Conservation (phyloP, 306 rosid species). For the Medicago lupulina region DNA sequence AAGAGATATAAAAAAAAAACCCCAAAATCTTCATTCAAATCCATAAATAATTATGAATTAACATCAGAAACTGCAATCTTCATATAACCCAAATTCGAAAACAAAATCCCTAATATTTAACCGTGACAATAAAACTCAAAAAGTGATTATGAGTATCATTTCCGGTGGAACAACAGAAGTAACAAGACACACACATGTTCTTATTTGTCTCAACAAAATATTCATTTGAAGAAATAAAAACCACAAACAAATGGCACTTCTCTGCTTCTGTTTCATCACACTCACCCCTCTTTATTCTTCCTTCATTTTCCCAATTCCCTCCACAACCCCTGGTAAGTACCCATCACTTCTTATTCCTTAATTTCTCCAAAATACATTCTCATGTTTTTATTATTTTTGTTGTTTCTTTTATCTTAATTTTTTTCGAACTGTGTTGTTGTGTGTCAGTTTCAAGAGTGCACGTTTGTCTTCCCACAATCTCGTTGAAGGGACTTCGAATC, state of each 20-base stretch:
- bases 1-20: too few species aligned
- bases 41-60: too few species aligned
- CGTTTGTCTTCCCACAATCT: constrained; percentile 40
- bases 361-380: too few species aligned
- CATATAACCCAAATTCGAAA: too few species aligned
- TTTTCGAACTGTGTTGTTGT: constrained; percentile 16
- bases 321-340: constrained; percentile 49
- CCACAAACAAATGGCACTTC: too few species aligned
- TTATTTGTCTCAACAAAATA: not conserved
- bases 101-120: not conserved
- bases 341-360: not conserved
- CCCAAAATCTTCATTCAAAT: too few species aligned
- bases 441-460: constrained; percentile 58
- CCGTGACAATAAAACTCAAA: not conserved
- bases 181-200: not conserved
- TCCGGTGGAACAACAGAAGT: too few species aligned
- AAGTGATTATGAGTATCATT: too few species aligned
- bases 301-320: constrained; percentile 38
- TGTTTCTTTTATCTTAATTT: constrained; percentile 22
- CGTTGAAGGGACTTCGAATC: constrained; percentile 50
- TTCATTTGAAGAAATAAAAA: not conserved
- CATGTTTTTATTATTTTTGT: not conserved
- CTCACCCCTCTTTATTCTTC: constrained; percentile 46
- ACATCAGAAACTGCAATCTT: too few species aligned
- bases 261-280: too few species aligned